A percentile compares a stretch with the other conserved stretches of the same genome.
These are phyloP conservation scores for Cicer judaicum DNA, from an alignment of 306 rosid species.

Conservation along the genomic window DNA sequence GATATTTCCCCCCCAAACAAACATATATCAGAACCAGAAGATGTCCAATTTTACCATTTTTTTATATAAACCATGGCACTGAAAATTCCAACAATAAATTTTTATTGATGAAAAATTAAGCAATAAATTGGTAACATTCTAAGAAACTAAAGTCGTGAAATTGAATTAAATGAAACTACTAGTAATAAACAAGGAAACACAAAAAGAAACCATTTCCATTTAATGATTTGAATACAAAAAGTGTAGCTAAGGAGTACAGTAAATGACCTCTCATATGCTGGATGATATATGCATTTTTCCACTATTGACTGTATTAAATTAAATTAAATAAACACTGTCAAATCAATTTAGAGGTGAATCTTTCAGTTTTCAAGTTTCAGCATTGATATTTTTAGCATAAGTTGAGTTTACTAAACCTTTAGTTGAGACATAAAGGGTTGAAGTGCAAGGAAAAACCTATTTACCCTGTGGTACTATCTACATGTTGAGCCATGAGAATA, in stretches of 20 bases:
- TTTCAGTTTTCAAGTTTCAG: constrained; percentile 18
- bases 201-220: constrained; percentile 30
- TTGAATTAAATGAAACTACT: constrained; percentile 15
- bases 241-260: not conserved
- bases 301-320: not conserved
- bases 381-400: not conserved
- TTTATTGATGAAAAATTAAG: constrained; percentile 26
- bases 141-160: constrained; percentile 26
- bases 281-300: constrained; percentile 22
- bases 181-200: constrained; percentile 8
- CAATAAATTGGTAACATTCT: constrained; percentile 19
- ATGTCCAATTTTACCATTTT: not conserved
- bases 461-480: constrained; percentile 19
- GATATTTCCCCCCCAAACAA: not conserved
- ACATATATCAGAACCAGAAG: not conserved
- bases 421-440: constrained; percentile 7
- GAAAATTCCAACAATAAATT: constrained; percentile 9
- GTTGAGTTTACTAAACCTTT: constrained; percentile 12
- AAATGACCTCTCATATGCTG: constrained; percentile 16
- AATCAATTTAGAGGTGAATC: constrained; percentile 17
- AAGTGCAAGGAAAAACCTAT: constrained; percentile 24
- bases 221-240: constrained; percentile 1
- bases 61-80: constrained; percentile 19
- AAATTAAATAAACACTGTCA: constrained; percentile 22
- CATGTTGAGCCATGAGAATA: constrained; percentile 10